A percentile compares a stretch with the other conserved stretches of the same genome.
Evolutionary conservation across 306 rosid genomes (phyloP).

Genomic region (Cicer arietinum): DNA sequence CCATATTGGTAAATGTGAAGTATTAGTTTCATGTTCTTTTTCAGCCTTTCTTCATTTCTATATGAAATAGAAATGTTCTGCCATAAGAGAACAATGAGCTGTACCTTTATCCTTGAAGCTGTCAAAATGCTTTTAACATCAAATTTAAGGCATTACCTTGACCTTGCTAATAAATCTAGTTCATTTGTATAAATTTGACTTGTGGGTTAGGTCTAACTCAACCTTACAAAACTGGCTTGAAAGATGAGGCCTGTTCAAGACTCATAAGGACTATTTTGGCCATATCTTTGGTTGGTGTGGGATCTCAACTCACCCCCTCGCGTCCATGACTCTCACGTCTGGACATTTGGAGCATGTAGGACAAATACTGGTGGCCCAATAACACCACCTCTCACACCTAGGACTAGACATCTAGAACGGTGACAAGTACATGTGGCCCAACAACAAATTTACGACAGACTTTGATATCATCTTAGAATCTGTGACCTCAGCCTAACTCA

Average conservation of each 20-base stretch:
- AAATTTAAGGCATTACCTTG: neutral
- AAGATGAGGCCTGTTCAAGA: neutral
- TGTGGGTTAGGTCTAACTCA: neutral
- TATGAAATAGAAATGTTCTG: constrained; percentile 48
- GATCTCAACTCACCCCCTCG: neutral
- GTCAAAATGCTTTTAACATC: neutral
- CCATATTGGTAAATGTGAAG: constrained; percentile 27
- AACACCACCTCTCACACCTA: neutral
- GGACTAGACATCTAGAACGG: neutral
- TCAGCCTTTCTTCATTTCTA: constrained; percentile 29
- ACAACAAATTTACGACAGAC: no score
- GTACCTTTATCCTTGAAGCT: constrained; percentile 47
- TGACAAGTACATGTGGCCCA: neutral
- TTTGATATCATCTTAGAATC: no score
- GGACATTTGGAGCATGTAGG: neutral
- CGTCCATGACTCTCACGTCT: neutral
- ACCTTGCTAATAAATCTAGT: constrained; percentile 13
- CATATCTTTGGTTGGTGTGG: neutral
- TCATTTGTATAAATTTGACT: neutral
- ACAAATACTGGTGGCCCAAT: neutral
- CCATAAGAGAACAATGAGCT: constrained; percentile 3
- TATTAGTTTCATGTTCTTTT: constrained; percentile 18
- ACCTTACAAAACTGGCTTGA: neutral
- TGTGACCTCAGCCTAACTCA: no score
- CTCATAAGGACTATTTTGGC: neutral